Base-by-base conservation (phyloP, 1,284 basidiomycete genomes). In the Cutaneotrichosporon cutaneum region DNA sequence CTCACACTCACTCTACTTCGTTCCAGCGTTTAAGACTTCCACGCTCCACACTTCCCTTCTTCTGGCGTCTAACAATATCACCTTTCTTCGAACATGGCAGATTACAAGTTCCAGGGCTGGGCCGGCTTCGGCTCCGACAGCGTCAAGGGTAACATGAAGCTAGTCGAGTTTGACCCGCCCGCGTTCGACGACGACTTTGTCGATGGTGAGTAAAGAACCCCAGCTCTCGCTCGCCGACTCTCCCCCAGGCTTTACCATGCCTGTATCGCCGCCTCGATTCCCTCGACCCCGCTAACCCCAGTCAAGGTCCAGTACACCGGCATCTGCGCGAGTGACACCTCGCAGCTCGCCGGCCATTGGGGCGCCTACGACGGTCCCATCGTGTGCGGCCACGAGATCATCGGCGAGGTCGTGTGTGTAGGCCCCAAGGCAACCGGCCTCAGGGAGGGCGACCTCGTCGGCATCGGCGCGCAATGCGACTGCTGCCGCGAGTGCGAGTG, bases 401-500 rank as follows among this genome's bases (percentile, higher is more conserved):
- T 73, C 36, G 74, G 74, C 36, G 39, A 58, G n/a, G 73, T 72
- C 5, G 57, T 66, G 16, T 54, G 58, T 16, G 70, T 65, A 16
- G 74, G 74, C 6, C 57, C 65, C 11, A 57, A 70, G n/a, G 65
- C 66, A 18, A 54, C 60, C 39, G 51, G 64, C 53, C 42, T 70
- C 64, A 72, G 74, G 57, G 70, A 71, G 27, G 82, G 82, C 52
- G 80, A 83, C 65, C 67, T 80, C 4, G 82, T 79, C 53, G 82
- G 82, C 56, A 77, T 84, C 26, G 83, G 82, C 27, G 82, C 82
- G 2, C 82, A 83, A 69, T 77, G 75, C 59, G 81, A 81, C 65
- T 72, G 68, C 18, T 82, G 81, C 69, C 61, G 70, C 52, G 65
- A 75, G 58, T 83, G 82, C 68, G 59, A 64, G 7, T 73, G 75